Percentiles rank a stretch among this genome's conserved stretches.
These are phyloP conservation scores for Melaleuca alternifolia DNA, from an alignment of 345 rosid species.

Conservation along the genomic window DNA sequence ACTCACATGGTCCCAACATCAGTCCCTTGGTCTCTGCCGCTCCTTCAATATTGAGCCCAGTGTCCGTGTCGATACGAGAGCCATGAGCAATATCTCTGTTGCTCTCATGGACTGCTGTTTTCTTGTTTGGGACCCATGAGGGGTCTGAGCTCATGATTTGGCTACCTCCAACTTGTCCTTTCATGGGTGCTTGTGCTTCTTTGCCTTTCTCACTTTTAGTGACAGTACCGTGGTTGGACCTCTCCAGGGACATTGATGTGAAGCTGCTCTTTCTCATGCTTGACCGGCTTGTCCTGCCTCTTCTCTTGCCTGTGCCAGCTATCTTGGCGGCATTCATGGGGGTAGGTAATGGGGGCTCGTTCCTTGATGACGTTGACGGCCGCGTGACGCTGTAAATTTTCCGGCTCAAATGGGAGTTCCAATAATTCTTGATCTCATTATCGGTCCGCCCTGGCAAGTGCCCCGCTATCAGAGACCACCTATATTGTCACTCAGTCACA, in stretches of 20 bases:
- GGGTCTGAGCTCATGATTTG: not conserved
- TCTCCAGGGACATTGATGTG: constrained; percentile 13
- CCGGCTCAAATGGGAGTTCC: constrained; percentile 80
- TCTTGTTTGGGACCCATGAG: not conserved
- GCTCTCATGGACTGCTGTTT: not conserved
- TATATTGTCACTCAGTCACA: not conserved
- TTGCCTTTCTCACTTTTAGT: not conserved
- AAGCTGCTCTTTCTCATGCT: constrained; percentile 29
- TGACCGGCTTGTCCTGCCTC: constrained; percentile 25
- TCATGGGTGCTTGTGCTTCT: not conserved
- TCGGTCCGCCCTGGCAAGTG: constrained; percentile 81
- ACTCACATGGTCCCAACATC: constrained; percentile 42
- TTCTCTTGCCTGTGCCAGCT: not conserved
- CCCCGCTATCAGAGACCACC: constrained; percentile 85
- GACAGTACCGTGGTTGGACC: not conserved
- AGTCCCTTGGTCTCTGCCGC: not conserved
- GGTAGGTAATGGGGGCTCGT: not conserved
- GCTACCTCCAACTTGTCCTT: not conserved
- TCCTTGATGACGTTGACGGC: not conserved
- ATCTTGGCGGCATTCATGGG: not conserved
- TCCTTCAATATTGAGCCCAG: not conserved
- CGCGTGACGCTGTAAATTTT: constrained; percentile 35
- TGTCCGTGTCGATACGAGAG: not conserved
- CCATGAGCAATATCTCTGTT: not conserved
- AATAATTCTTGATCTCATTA: constrained; percentile 83